A percentile compares a stretch with the other conserved stretches of the same genome.
Conservation (phyloP, 805 yeast genomes). For the Cyberlindnera subsufficiens region DNA sequence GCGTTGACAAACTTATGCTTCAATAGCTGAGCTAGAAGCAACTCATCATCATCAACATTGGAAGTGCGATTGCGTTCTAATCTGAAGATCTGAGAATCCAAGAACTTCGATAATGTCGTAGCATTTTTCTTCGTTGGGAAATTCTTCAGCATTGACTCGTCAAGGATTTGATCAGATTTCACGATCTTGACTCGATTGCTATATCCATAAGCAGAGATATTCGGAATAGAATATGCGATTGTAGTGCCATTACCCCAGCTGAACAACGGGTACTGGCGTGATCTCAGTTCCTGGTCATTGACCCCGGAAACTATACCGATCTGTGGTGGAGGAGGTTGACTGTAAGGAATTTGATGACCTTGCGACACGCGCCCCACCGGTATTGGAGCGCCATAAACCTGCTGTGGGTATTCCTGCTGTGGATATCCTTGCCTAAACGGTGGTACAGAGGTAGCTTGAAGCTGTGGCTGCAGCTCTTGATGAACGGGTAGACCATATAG, state of each 20-base stretch:
- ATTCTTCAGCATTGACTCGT: constrained; percentile 26
- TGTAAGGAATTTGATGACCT: not conserved
- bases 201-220: constrained; percentile 24
- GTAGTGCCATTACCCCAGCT: constrained; percentile 51
- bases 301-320: constrained; percentile 8
- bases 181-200: constrained; percentile 32
- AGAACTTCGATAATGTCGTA: constrained; percentile 21
- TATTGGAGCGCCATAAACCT: not conserved
- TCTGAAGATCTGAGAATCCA: constrained; percentile 16
- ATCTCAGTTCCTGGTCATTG: constrained; percentile 49
- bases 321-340: not conserved
- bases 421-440: not conserved
- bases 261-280: constrained; percentile 72
- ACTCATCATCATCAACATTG: constrained; percentile 60
- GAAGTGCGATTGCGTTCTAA: constrained; percentile 16
- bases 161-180: constrained; percentile 27
- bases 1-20: constrained; percentile 18
- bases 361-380: not conserved
- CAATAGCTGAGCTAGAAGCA: constrained; percentile 46
- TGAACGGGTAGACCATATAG: not conserved
- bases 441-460: constrained; percentile 1
- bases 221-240: constrained; percentile 35
- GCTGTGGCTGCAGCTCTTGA: constrained; percentile 1
- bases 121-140: constrained; percentile 28
- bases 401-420: not conserved